These are phyloP conservation scores for Rhamnella rubrinervis DNA, from an alignment of 331 rosid genomes.

Conservation along the genomic window DNA sequence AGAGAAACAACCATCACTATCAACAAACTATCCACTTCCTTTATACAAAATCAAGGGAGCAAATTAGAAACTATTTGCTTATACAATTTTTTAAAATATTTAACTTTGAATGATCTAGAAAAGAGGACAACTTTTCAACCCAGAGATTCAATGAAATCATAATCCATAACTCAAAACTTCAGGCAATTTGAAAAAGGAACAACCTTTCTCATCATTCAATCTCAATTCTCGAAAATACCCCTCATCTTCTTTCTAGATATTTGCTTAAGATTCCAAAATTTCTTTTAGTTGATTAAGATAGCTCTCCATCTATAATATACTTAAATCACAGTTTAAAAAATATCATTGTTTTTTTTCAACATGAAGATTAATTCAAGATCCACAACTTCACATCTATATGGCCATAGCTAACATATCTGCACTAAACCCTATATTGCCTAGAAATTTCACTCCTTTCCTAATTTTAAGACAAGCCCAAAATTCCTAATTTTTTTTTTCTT, in stretches of 20 bases:
- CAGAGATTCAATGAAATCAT: not conserved
- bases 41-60: not conserved
- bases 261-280: not conserved
- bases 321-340: not conserved
- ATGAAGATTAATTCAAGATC: not conserved
- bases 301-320: not conserved
- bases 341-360: not conserved
- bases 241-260: not conserved
- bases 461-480: slow-evolving; percentile 10
- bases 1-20: not conserved
- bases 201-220: not conserved
- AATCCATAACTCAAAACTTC: not conserved
- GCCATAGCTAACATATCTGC: slow-evolving; percentile 4
- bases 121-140: not conserved
- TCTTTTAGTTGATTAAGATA: not conserved
- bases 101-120: no score
- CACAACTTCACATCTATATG: slow-evolving; percentile 4
- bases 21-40: not conserved
- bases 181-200: not conserved
- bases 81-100: not conserved
- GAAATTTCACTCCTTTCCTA: not conserved
- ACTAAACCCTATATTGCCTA: not conserved
- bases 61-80: no score
- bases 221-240: slow-evolving; percentile 3
- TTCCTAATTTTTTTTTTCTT: not conserved